Base-by-base conservation (phyloP, 2,329 filamentous ascomycete species). In the Stachybotrys chartarum region DNA sequence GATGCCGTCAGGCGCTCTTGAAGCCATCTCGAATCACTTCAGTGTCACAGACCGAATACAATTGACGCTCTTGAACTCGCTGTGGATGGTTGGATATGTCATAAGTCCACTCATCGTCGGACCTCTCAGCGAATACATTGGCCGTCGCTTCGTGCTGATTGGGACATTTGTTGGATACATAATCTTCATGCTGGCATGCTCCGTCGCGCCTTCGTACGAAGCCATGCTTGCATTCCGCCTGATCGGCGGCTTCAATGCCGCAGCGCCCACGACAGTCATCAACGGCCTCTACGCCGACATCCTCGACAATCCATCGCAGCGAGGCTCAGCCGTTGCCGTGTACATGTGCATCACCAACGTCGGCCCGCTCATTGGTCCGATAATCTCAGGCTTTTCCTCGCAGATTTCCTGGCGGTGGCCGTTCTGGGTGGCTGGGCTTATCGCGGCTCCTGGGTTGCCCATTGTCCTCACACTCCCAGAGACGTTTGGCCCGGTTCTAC, bases 381-480 rank as follows among this genome's bases (percentile, higher is more conserved):
- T 81, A 12, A 72, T 80, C 18, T 78, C 78, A 14, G 78, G 78
- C 0, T 81, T 80, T 61, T 61, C 79, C 0, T 70, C 79, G 4
- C 70, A 75, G 52, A 69, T 66, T n/a, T 73, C 68, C 18, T 72
- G 74, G 60, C 66, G 70, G 24, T 76, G 75, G 56, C 65, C 73
- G 1, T 69, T 76, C 35, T 76, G 72, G 69, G 70, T 77, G 18
- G 59, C 73, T 1, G 64, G 65, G 11, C 59, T 68, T 42, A 64
- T 70, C 10, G 66, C 68, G 0, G 58, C 52, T 1, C 58, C 60
- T 7, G 64, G 68, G 0, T 48, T 70, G 39, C 68, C 68, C 16
- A 54, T 70, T 1, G 66, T 70, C 1, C 59, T 78, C 24, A 61
- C 71, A 7, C 58, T 76, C 1, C 75, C 75, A 2, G 75, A 78